These are phyloP conservation scores for Citrus australasica DNA, from an alignment of 345 rosid species.

Conservation along the genomic window DNA sequence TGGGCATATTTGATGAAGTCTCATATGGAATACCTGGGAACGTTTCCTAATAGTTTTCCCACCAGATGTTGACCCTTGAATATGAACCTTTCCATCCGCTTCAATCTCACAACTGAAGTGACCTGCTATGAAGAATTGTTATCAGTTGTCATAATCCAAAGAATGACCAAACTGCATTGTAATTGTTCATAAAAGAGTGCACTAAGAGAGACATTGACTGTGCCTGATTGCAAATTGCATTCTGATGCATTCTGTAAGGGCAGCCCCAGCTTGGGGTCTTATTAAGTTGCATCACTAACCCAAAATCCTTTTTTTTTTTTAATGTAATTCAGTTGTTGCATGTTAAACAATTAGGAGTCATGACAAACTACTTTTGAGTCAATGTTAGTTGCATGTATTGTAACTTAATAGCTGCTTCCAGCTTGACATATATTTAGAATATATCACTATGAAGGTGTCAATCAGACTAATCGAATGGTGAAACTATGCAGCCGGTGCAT, in stretches of 20 bases:
- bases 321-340: too few relatives aligned
- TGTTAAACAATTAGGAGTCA: too few relatives aligned
- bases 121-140: slow-evolving; percentile 31
- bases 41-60: slow-evolving; percentile 34
- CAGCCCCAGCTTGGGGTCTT: too few relatives aligned
- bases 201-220: background rate
- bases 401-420: too few relatives aligned
- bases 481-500: background rate
- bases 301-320: too few relatives aligned
- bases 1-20: slow-evolving; percentile 38
- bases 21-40: slow-evolving; percentile 42
- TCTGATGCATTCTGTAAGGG: too few relatives aligned
- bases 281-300: too few relatives aligned
- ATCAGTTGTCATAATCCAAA: background rate
- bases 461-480: background rate
- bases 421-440: background rate
- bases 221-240: background rate
- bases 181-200: background rate
- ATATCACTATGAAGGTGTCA: background rate
- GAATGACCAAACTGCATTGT: background rate
- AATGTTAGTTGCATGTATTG: too few relatives aligned
- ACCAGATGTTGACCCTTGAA: slow-evolving; percentile 40
- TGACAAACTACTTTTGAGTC: too few relatives aligned
- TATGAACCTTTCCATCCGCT: slow-evolving; percentile 48
- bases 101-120: slow-evolving; percentile 58